Base-by-base conservation (phyloP, 2,329 filamentous ascomycete genomes). In the Hypoxylon sp. region DNA sequence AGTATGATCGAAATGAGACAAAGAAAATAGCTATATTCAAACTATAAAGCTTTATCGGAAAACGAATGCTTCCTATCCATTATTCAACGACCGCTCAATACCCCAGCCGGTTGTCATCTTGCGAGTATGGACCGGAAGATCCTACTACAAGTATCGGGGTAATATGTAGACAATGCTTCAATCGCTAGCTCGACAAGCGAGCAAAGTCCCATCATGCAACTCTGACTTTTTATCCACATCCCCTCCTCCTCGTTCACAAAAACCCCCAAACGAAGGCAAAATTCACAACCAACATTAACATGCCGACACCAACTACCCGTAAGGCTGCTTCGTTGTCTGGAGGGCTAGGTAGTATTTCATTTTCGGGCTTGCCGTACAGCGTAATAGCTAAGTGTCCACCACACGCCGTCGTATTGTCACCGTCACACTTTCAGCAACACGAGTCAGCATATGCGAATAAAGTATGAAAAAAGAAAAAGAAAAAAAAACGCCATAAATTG, bases 331-430 rank as follows among this genome's bases (percentile, higher is more conserved):
- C 44, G 22, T 51, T 39, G 5, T 10, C 11, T 5, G 57, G 57
- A 8, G 52, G 57, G n/a, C 42, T 2, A 11, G 17, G 39, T 3
- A 10, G 3, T 1, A n/a, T 19, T 5, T 13, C 11, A 24, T 22
- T 19, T 39, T 39, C 51, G 53, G 19, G 19, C 19, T 19, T 17
- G 22, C 8, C 71, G 67, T 86, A 86, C 5, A 87, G 79, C 37
- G 80, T 83, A 50, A 88, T 67, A 70, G 81, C 84, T 64, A 88
- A 73, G 5, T 80, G 72, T 1, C 87, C 88, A 17, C 88, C 88
- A 67, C 88, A 91, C 1, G 84, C 79, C 53, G 85, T 81, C 1
- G 78, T 80, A 14, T 78, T 77, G 74, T 88, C 84, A 1, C 87
- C 88, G 50, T 85, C 82, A 70, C 88, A 90, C 61, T 64, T 64